Evolutionary conservation across 192 early-diverging fungal genomes (phyloP), one percentile per base, ranked within the genome.

Genomic region (Backusella parvicylindrica): DNA sequence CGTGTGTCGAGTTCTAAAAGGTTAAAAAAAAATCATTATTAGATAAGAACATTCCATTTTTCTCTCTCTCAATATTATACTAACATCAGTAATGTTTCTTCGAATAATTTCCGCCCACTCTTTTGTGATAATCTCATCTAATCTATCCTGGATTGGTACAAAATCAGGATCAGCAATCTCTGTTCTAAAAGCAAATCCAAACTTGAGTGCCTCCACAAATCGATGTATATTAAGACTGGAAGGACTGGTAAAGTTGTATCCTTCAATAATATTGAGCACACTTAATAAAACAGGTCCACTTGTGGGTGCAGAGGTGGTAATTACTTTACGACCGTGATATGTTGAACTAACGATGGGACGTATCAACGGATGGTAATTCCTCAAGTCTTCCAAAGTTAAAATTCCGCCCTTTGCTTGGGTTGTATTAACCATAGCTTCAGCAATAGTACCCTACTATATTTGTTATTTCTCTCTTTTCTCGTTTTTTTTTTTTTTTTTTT

Each of bases 131-230:
- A 95, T 91, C 38, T 89, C 83, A 7, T 83, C 70, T 6, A 92
- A 79, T 70, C 90, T 86, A 31, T 73, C 74, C 6, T 86, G 80
- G 63, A 92, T 85, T 71, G 92, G 88, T 13, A 88, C 73, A 76
- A 90, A 93, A 11, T 85, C 87, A 2, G 96, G 94, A 75, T 99
- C 97, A 0, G 92, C 94, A 30, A 95, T 80, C 65, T 90, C 90
- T 0, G 90, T 92, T 38, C 95, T 88, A 76, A 92, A 89, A 1
- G 96, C 95, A 78, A 89, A 95, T 9, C 91, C 96, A 75, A 80
- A 93, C 77, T 97, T 97, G 76, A 95, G 88, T 16, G 94, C 89
- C 77, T 99, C 97, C 1, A 96, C 86, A 26, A 96, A 83, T 67
- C 94, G 89, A 79, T 99, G 96, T 16, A 91, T 82, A 70, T 90